Conservation (phyloP, 2,329 filamentous ascomycete genomes). For the Zymoseptoria pseudotritici region DNA sequence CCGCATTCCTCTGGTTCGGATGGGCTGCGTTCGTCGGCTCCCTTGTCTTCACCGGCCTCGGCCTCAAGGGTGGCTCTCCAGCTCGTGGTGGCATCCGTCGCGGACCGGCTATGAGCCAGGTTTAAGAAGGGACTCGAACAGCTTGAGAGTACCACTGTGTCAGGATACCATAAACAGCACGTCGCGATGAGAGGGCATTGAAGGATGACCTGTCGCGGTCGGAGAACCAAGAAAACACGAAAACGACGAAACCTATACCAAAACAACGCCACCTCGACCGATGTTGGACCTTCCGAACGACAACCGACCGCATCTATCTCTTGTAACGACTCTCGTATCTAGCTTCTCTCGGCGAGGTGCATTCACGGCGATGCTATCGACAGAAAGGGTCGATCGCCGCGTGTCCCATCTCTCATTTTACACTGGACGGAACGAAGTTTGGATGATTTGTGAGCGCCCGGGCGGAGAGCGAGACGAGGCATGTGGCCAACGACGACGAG, state of each 20-base stretch:
- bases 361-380: background rate
- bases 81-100: constrained; percentile 40
- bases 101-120: constrained; percentile 49
- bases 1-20: constrained; percentile 73
- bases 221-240: background rate
- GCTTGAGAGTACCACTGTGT: background rate
- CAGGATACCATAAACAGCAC: background rate
- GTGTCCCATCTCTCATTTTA: background rate
- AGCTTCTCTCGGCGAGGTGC: background rate
- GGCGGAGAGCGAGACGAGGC: background rate
- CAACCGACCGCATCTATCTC: background rate
- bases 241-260: background rate
- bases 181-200: background rate
- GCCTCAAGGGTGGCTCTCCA: constrained; percentile 41
- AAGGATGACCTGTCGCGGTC: background rate
- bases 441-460: background rate
- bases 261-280: background rate
- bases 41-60: constrained; percentile 49
- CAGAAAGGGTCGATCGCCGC: background rate
- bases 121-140: constrained; percentile 32
- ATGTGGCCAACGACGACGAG: background rate
- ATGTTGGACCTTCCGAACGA: background rate
- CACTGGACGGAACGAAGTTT: background rate
- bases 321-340: background rate
- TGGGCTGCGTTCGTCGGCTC: constrained; percentile 54